Conservation (phyloP, 305 asterid genomes). For the Fraxinus sp. region DNA sequence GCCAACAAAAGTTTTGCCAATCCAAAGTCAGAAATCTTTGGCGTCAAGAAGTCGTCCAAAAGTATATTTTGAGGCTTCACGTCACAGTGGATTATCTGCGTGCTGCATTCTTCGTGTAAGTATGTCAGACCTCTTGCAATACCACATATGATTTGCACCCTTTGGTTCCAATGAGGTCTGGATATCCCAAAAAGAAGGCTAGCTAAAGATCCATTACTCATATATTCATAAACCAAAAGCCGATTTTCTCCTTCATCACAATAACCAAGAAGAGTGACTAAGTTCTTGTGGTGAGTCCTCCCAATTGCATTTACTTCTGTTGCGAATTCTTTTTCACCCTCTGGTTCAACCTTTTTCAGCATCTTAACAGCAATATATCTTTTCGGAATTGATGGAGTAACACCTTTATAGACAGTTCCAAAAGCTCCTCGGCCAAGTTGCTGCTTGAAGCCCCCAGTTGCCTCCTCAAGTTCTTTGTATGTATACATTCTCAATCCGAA, state of each 20-base stretch:
- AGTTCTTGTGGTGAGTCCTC: constrained; percentile 41
- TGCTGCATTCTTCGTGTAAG: constrained; percentile 45
- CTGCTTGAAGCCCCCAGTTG: constrained; percentile 33
- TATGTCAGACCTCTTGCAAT: constrained; percentile 37
- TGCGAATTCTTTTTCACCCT: constrained; percentile 37
- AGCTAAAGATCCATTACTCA: constrained; percentile 40
- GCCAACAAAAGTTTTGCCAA: constrained; percentile 35
- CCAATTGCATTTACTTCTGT: constrained; percentile 41
- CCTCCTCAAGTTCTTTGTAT: constrained; percentile 37
- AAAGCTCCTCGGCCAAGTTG: constrained; percentile 36
- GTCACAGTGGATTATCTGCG: constrained; percentile 47
- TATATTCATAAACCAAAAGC: constrained; percentile 39
- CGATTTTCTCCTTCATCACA: constrained; percentile 36
- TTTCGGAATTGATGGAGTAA: background rate
- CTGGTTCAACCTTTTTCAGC: constrained; percentile 26
- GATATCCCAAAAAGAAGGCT: constrained; percentile 24
- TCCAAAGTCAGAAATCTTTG: constrained; percentile 40
- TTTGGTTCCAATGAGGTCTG: constrained; percentile 36
- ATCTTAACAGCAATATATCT: constrained; percentile 32
- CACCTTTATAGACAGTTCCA: constrained; percentile 34
- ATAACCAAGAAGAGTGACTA: constrained; percentile 37
- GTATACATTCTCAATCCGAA: constrained; percentile 25
- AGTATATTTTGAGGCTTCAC: constrained; percentile 46
- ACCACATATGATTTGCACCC: constrained; percentile 31
- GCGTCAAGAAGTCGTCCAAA: constrained; percentile 30